Percentiles rank a stretch among this genome's conserved stretches.
Evolutionary conservation across 441 rosid genomes (phyloP).

Genomic region (Populus hybrid): DNA sequence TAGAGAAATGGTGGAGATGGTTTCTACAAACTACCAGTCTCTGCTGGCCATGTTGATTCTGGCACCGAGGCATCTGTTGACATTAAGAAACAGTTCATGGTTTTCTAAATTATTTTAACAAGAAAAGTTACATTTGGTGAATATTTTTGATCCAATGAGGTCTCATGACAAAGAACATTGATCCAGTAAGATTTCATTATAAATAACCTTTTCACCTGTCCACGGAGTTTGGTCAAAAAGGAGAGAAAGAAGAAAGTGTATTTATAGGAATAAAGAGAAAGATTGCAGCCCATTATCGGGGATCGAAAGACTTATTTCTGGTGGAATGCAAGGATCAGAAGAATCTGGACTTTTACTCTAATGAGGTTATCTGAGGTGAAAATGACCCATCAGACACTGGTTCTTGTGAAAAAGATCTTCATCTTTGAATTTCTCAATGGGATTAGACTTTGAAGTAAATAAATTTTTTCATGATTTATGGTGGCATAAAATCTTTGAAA

Average conservation of each 20-base stretch:
- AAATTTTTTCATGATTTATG: neutral
- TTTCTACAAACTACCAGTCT: too few species aligned
- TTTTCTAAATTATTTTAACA: too few species aligned
- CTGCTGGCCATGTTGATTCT: too few species aligned
- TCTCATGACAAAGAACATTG: too few species aligned
- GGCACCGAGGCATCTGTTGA: too few species aligned
- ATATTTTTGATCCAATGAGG: neutral
- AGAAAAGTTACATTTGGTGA: neutral
- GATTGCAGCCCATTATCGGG: conserved; percentile 13
- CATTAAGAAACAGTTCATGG: too few species aligned
- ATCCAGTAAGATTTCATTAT: too few species aligned
- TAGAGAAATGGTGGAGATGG: too few species aligned
- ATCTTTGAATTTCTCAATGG: neutral
- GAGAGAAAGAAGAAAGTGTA: conserved; percentile 20
- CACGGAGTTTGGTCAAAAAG: conserved; percentile 18
- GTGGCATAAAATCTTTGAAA: conserved; percentile 13
- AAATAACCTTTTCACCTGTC: neutral
- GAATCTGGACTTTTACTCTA: conserved; percentile 14
- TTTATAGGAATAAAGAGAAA: conserved; percentile 23
- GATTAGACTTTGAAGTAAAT: neutral
- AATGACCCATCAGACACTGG: neutral
- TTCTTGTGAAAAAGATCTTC: neutral
- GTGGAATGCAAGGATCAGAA: neutral
- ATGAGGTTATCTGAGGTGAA: too few species aligned
- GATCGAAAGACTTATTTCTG: neutral